Conservation (phyloP, 495 filamentous ascomycete genomes). For the Xylaria flabelliformis region DNA sequence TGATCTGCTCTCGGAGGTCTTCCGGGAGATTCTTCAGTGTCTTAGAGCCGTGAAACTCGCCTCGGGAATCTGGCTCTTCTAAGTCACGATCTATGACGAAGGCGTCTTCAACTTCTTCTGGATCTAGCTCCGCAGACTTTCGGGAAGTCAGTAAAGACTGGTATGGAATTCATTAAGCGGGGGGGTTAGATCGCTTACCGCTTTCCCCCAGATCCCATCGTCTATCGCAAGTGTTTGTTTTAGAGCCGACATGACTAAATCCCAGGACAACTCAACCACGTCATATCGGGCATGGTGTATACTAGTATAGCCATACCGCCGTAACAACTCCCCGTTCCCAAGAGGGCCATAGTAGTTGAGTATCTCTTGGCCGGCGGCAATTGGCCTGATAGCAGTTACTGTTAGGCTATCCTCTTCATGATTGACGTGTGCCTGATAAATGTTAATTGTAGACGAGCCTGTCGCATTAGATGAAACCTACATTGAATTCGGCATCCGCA, state of each 20-base stretch:
- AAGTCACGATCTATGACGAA: constrained; percentile 54
- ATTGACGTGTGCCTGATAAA: constrained; percentile 67
- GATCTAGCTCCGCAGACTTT: constrained; percentile 36
- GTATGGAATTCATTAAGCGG: neutral
- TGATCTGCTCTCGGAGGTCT: constrained; percentile 48
- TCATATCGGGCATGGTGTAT: constrained; percentile 76
- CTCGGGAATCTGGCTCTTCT: constrained; percentile 47
- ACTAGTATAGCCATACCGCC: constrained; percentile 90
- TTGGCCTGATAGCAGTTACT: constrained; percentile 70
- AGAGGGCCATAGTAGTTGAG: constrained; percentile 92
- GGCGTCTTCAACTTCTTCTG: constrained; percentile 50
- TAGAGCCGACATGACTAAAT: constrained; percentile 54
- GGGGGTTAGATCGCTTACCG: constrained; percentile 40
- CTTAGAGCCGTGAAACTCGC: constrained; percentile 39
- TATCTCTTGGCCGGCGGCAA: constrained; percentile 76
- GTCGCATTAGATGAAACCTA: constrained; percentile 25
- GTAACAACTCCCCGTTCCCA: constrained; percentile 79
- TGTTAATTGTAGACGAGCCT: constrained; percentile 27
- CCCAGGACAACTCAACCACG: constrained; percentile 76
- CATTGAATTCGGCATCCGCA: constrained; percentile 82
- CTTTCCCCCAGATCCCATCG: constrained; percentile 51
- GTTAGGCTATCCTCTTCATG: constrained; percentile 69
- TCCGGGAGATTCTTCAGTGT: constrained; percentile 44
- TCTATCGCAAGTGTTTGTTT: constrained; percentile 50
- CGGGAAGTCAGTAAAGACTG: constrained; percentile 21